Evolutionary conservation across 345 rosid species (phyloP).

Genomic region (Camelina laxa): DNA sequence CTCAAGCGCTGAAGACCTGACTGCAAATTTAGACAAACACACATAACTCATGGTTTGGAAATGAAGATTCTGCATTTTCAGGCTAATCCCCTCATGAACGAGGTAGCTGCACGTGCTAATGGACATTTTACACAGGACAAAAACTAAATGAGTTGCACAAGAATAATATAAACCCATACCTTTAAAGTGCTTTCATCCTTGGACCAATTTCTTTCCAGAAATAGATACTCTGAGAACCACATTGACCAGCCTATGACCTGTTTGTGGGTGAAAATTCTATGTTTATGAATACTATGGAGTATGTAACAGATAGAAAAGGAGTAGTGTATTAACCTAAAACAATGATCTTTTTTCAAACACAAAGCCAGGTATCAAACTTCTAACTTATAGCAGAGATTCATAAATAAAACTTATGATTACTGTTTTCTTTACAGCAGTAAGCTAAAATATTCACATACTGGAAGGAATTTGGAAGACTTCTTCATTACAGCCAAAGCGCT

Average conservation of each 20-base stretch:
- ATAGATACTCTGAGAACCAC: constrained; percentile 98
- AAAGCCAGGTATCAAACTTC: not conserved
- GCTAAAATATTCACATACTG: constrained; percentile 56
- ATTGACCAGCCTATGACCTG: constrained; percentile 99
- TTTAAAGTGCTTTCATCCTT: constrained; percentile 86
- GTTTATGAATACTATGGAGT: constrained; percentile 23
- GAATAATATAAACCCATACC: constrained; percentile 29
- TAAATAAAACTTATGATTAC: not conserved
- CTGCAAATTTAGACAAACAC: constrained; percentile 55
- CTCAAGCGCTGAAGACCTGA: constrained; percentile 77
- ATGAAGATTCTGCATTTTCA: constrained; percentile 24
- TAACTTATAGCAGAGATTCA: constrained; percentile 3
- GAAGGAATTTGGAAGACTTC: constrained; percentile 89
- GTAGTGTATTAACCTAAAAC: constrained; percentile 2
- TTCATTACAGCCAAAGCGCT: constrained; percentile 93
- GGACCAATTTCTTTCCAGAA: constrained; percentile 92
- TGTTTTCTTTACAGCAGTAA: not conserved
- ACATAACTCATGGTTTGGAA: not conserved
- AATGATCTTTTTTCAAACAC: constrained; percentile 3
- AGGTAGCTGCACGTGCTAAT: not conserved
- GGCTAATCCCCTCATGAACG: not conserved
- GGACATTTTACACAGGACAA: not conserved
- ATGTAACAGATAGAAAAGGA: not conserved
- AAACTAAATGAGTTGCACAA: constrained; percentile 16
- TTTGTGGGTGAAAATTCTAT: constrained; percentile 20